Evolutionary conservation across 2,329 filamentous ascomycete species (phyloP), one percentile per base, ranked within the genome.

Genomic region (Alternaria tenuissima): DNA sequence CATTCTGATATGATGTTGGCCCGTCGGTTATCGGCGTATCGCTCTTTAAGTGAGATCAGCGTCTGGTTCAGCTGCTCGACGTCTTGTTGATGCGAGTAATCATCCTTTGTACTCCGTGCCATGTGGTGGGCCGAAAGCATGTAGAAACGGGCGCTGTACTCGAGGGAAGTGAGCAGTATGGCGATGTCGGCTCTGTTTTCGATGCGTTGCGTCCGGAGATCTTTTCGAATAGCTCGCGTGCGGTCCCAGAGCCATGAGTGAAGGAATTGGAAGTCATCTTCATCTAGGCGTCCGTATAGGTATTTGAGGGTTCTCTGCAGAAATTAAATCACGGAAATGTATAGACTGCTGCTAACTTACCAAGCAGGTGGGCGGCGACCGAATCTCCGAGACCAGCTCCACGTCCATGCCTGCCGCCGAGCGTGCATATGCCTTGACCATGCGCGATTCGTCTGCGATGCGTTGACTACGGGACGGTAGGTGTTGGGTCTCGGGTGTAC

Each of bases 171-270:
- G 7, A 89, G 84, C 5, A 86, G 85, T 20, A 85, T 81, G 47
- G 79, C 76, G 36, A 89, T 81, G 69, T 89, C 84, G n/a, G 67
- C 43, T n/a, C 57, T 64, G 62, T 84, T 85, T 7, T 83, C 84
- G 58, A 88, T 77, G 68, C 87, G 84, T 72, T 89, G 87, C 20
- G 89, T 88, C 3, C 86, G 86, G 52, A 89, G 86, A 71, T 90
- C 88, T 68, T 89, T 89, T 41, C 88, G 84, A 59, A 90, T 85
- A 5, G 86, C 87, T 47, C 88, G 82, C 34, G 87, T 89, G 18
- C 88, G 83, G 70, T 89, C 87, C 88, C 88, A 90, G 26, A 89
- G 82, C 72, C 89, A 90, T 61, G 85, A 84, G 68, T 89, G 86
- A 12, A 88, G 82, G n/a, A 68, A 72, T 24, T 70, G 64, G 38